Conservation (phyloP, 2,329 filamentous ascomycete species). For the Aspergillus sp. region DNA sequence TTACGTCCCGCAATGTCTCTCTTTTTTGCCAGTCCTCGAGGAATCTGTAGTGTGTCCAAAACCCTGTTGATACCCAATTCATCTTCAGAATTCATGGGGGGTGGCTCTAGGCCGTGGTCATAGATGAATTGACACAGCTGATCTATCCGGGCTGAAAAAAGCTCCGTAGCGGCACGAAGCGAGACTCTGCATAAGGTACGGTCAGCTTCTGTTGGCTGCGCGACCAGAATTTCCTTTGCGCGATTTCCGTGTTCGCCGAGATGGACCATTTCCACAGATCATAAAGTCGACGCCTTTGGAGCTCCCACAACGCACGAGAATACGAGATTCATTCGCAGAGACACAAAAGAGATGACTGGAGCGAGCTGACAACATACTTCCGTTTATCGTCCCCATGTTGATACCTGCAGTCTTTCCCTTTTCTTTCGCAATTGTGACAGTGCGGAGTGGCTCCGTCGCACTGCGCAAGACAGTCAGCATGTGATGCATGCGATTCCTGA, state of each 20-base stretch:
- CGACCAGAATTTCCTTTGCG: background rate
- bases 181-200: slow-evolving; percentile 27
- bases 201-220: slow-evolving; percentile 4
- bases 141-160: slow-evolving; percentile 39
- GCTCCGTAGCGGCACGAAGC: slow-evolving; percentile 35
- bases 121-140: slow-evolving; percentile 42
- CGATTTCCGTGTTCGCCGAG: background rate
- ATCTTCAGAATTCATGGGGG: slow-evolving; percentile 39
- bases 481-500: background rate
- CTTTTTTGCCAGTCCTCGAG: slow-evolving; percentile 22
- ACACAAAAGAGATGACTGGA: background rate
- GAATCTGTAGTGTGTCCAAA: slow-evolving; percentile 36
- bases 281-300: too few species aligned
- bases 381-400: slow-evolving; percentile 41
- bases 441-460: slow-evolving; percentile 39
- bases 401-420: slow-evolving; percentile 39
- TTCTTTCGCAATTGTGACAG: slow-evolving; percentile 39
- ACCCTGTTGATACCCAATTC: slow-evolving; percentile 39
- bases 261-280: too few species aligned
- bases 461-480: slow-evolving; percentile 16
- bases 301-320: background rate
- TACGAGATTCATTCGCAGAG: background rate
- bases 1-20: background rate
- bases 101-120: slow-evolving; percentile 40
- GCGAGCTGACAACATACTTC: slow-evolving; percentile 28